Conservation (phyloP, 108 stramenopile genomes). For the Fragilaria crotonensis region DNA sequence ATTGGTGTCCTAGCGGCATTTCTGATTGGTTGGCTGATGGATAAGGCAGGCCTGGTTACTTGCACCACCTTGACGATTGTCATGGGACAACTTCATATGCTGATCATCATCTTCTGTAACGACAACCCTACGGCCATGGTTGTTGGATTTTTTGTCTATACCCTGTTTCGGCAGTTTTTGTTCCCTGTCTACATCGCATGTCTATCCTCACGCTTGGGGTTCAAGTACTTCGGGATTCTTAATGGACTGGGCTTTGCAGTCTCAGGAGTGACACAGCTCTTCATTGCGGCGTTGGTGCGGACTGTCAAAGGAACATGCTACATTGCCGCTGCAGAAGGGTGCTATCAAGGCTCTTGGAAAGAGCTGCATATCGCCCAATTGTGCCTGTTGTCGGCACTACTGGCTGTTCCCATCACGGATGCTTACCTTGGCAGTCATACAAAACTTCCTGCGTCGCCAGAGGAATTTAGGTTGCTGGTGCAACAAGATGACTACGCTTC, state of each 20-base stretch:
- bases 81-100: constrained; percentile 30
- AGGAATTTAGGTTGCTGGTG: too few relatives aligned
- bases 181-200: constrained; percentile 47
- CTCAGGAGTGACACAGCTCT: constrained; percentile 30
- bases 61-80: constrained; percentile 22
- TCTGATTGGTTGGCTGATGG: constrained; percentile 34
- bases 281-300: constrained; percentile 11
- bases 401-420: constrained; percentile 12
- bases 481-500: too few relatives aligned
- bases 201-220: constrained; percentile 42
- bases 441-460: too few relatives aligned
- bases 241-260: constrained; percentile 40
- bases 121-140: constrained; percentile 8
- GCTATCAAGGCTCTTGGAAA: constrained; percentile 12
- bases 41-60: constrained; percentile 27
- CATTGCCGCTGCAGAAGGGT: constrained; percentile 3
- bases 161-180: constrained; percentile 37
- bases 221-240: constrained; percentile 58
- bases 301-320: constrained; percentile 17
- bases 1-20: constrained; percentile 33
- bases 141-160: constrained; percentile 30
- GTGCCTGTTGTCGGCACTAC: background rate
- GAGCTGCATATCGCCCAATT: constrained; percentile 10
- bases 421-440: too few relatives aligned
- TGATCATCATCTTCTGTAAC: constrained; percentile 21